Evolutionary conservation across 1,139 yeast species (phyloP), one percentile per base, ranked within the genome.

Genomic region (Candida albicans): DNA sequence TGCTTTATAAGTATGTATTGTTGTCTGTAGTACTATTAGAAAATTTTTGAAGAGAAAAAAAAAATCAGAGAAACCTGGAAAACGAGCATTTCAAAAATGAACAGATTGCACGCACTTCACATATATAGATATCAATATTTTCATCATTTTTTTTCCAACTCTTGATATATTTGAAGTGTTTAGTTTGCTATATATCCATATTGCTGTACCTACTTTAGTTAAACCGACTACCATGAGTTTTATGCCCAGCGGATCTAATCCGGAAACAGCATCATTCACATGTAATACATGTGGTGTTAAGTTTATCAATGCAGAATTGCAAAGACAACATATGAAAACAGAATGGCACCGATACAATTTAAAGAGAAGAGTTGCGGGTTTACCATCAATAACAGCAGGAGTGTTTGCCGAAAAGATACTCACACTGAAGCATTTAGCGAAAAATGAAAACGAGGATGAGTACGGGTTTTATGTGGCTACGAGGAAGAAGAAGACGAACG

Each of bases 301-400:
- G 47, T 93, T 93, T 58, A 80, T 84, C 13, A 73, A 84, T 13
- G 84, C 96, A 5, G 90, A 84, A 45, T 75, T 81, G 50, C 99
- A 93, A 68, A 75, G 98, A 55, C 73, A 77, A 45, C 99, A 93
- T 59, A 93, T 93, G 98, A 89, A 88, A 61, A 84, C 96, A 1
- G 97, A 91, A 50, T 91, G 97, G 97, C 97, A 90, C 59, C 76
- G 96, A 52, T 93, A 88, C 63, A 91, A 93, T 59, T 75, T 93
- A 60, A 93, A 93, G 65, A 78, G 99, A 64, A 76, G 96, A 57
- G 96, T 93, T 33, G 96, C 96, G 2, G 79, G 81, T 39, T 69
- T 93, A 51, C 84, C 91, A 1, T 84, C 96, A 2, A 84, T 93
- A 39, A 70, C 84, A 15, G 84, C 96, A 1, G 90, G 87, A 46